Evolutionary conservation across 768 basidiomycete genomes (phyloP), one percentile per base, ranked within the genome.

Genomic region (Polyporus arcularius): DNA sequence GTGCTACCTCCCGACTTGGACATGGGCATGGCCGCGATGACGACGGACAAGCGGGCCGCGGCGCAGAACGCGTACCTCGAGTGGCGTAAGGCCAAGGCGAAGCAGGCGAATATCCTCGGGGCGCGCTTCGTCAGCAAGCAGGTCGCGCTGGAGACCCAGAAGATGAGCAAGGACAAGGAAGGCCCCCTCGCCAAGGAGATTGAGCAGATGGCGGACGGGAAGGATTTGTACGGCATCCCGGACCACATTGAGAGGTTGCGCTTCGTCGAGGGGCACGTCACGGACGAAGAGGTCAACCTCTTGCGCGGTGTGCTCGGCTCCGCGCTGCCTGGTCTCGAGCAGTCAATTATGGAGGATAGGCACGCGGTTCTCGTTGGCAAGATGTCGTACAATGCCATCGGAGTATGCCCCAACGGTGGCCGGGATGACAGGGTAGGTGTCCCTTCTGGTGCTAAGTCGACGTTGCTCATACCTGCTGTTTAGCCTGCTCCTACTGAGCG

Each of bases 201-300:
- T 15, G 67, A 67, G 28, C 67, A 76, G 46, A 71, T 73, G 26
- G 82, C 81, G 47, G 81, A 76, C 62, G 77, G 79, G 16, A 80
- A 80, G 53, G 75, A 83, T 2, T 83, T 82, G 15, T 93, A 92
- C 70, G 75, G 79, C 28, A 76, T 93, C 49, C 85, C 82, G 40
- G 92, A 94, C 65, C 90, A 94, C 67, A 72, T 92, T 12, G 92
- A 94, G 66, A 79, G 92, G 30, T 73, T 92, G 66, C 80, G 89
- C 55, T 91, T 81, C 69, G 72, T 90, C 26, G 86, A 90, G 45
- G 68, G 84, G n/a, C 65, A 71, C 12, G 75, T 82, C 1, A 69
- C 79, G 15, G 73, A 78, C 26, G 79, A 83, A 49, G 87, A 87
- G 63, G 71, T 76, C 18, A 71, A 77, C 26, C 63, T 88, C 15